Evolutionary conservation across 768 basidiomycete genomes (phyloP).

Genomic region (Termitomyces sp.): DNA sequence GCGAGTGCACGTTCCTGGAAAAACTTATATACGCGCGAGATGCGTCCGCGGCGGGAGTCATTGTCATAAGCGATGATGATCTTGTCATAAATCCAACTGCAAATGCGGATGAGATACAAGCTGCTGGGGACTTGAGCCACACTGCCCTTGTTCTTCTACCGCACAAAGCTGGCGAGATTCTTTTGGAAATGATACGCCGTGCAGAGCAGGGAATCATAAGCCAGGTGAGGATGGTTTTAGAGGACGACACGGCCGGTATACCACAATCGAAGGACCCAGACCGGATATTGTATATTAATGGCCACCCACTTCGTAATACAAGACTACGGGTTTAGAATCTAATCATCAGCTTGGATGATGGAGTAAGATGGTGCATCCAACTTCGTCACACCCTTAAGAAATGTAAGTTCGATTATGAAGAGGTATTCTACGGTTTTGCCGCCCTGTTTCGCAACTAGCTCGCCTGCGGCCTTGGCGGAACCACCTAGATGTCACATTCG

Average conservation of each 20-base stretch:
- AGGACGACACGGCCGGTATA: conserved; percentile 24
- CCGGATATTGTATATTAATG: conserved; percentile 70
- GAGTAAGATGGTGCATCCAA: conserved; percentile 88
- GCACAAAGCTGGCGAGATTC: conserved; percentile 41
- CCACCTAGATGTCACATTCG: conserved; percentile 51
- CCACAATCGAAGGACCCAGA: conserved; percentile 25
- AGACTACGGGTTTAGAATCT: conserved; percentile 48
- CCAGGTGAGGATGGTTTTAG: conserved; percentile 47
- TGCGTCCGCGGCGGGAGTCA: conserved; percentile 71
- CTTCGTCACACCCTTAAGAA: conserved; percentile 69
- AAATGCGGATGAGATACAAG: conserved; percentile 46
- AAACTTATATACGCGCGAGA: conserved; percentile 68
- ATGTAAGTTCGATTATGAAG: conserved; percentile 83
- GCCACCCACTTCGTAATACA: conserved; percentile 72
- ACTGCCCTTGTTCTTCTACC: conserved; percentile 56
- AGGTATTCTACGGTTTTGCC: conserved; percentile 88
- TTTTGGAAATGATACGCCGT: conserved; percentile 50
- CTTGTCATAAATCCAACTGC: conserved; percentile 60
- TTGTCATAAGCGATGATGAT: conserved; percentile 69
- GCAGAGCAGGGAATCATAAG: conserved; percentile 41
- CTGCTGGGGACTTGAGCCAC: conserved; percentile 50
- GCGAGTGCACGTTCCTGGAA: conserved; percentile 83
- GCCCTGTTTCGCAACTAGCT: conserved; percentile 78
- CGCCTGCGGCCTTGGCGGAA: conserved; percentile 88
- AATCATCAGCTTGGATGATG: conserved; percentile 74